Base-by-base conservation (phyloP, 2,329 filamentous ascomycete species). In the Alternaria rosae region DNA sequence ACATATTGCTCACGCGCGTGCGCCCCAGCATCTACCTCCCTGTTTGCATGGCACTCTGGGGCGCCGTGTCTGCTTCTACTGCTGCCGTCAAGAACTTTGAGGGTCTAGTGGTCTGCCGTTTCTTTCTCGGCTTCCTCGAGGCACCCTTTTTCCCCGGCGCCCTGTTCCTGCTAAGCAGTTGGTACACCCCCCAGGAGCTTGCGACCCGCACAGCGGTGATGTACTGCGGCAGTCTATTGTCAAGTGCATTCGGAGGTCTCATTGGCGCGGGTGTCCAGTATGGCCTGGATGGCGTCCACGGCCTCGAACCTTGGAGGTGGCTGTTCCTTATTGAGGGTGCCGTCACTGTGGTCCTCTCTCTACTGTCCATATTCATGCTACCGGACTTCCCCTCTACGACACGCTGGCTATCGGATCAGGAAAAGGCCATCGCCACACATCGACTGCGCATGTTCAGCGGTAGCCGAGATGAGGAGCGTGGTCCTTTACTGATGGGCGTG, bases 311-410 rank as follows among this genome's bases (percentile, higher is more conserved):
- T 0, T 84, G 82, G 80, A 65, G 76, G 55, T 82, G 80, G 80
- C 66, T 82, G 5, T 83, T 82, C 50, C 76, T 82, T 13, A 78
- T 82, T 8, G 79, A 82, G 65, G 80, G 79, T 5, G 61, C 75
- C 1, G 69, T 76, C 6, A 81, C 79, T n/a, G n/a, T n/a, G n/a
- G n/a, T n/a, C n/a, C n/a, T n/a, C n/a, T n/a, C n/a, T n/a, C n/a
- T n/a, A n/a, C n/a, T n/a, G n/a, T n/a, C n/a, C n/a, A n/a, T n/a
- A n/a, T n/a, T n/a, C n/a, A n/a, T n/a, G n/a, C n/a, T n/a, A n/a
- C n/a, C n/a, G n/a, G n/a, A n/a, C n/a, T n/a, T n/a, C n/a, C n/a
- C n/a, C n/a, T n/a, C n/a, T n/a, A n/a, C n/a, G n/a, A n/a, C n/a
- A n/a, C n/a, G n/a, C n/a, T n/a, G n/a, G n/a, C n/a, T n/a, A n/a